Conservation (phyloP, 345 rosid species). For the Nasturtium officinale region DNA sequence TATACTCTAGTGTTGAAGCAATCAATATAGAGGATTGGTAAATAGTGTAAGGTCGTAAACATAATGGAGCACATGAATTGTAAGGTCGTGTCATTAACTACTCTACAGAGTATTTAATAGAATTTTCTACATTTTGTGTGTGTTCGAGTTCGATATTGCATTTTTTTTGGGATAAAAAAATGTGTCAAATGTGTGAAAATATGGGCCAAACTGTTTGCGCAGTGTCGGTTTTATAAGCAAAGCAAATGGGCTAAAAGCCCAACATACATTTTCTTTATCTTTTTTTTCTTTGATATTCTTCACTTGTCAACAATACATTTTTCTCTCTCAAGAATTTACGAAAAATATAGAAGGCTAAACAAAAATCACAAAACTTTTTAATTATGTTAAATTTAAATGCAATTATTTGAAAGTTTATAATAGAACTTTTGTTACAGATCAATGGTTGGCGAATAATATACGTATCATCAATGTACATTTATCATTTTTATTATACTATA, state of each 20-base stretch:
- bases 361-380: not conserved
- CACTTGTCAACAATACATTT: not conserved
- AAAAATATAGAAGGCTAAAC: not conserved
- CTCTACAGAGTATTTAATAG: not conserved
- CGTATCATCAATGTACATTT: not conserved
- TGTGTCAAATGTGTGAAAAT: not conserved
- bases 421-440: not conserved
- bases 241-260: constrained; percentile 2
- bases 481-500: not conserved
- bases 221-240: not conserved
- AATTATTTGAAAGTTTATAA: not conserved
- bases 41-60: too few species aligned
- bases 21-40: not conserved
- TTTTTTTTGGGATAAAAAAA: too few species aligned
- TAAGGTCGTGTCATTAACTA: not conserved
- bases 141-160: too few species aligned
- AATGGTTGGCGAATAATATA: not conserved
- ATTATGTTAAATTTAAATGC: not conserved
- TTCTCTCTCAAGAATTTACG: not conserved
- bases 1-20: too few species aligned
- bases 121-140: not conserved
- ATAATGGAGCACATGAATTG: not conserved
- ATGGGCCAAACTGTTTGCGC: constrained; percentile 4
- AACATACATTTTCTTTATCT: not conserved
- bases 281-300: too few species aligned